Evolutionary conservation across 768 basidiomycete species (phyloP), one percentile per base, ranked within the genome.

Genomic region (Suillus discolor): DNA sequence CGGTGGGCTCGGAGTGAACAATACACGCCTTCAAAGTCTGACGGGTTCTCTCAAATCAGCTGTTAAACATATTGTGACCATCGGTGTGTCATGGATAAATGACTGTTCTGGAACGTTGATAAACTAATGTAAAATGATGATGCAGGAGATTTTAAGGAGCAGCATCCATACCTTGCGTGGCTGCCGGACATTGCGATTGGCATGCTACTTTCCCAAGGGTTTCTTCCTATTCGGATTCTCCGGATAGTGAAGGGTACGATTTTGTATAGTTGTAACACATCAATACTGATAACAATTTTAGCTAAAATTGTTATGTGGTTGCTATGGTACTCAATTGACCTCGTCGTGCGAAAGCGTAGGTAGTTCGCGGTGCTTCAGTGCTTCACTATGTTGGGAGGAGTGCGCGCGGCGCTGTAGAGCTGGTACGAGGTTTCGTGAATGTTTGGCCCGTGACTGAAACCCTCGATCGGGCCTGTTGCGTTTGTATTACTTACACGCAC

Each of bases 111-210:
- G 44, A 49, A 41, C 31, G 31, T 31, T 31, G 31, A 31, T 31
- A 31, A 31, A 31, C 34, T 51, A 15, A 13, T 15, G 3, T 36
- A 6, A 34, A 34, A 34, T 31, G 31, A 31, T 36, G 34, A 57
- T 28, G 47, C 34, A 81, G 80, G 78, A 18, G 77, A 81, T 39
- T 55, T 82, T 6, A 69, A 68, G 4, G 80, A 82, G 59, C 72
- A 77, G 36, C 79, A 82, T 57, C 79, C 80, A 11, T 42, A 63
- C 31, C 66, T 81, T 1, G 57, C 76, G 12, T 61, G 65, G 7
- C 25, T 81, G 11, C 42, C 79, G 23, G 62, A 74, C 60, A 65
- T n/a, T 34, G 70, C 8, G 71, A 54, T 45, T n/a, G 12, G 45
- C 11, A 11, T 45, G 45, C 45, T n/a, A 45, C n/a, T n/a, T 45